phyloP scores from a whole-genome alignment of 2,329 filamentous ascomycete species.

The Microdochium trichocladiopsis region DNA sequence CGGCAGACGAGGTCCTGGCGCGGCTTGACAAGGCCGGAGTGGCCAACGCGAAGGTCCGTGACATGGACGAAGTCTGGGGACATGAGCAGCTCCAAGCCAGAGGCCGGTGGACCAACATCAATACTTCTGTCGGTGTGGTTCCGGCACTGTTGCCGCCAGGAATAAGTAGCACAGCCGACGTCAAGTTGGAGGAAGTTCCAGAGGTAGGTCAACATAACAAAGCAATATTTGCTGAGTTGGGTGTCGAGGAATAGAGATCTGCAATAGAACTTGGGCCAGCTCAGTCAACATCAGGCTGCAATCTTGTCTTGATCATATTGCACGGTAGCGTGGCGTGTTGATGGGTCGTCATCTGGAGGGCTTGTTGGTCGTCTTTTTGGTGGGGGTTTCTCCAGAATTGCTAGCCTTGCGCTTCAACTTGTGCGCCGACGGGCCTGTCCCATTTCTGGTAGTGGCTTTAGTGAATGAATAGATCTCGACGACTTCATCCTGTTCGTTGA shows the following conservation, averaged over 20 bases:
- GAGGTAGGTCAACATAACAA: constrained; percentile 42
- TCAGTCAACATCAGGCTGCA: background rate
- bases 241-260: constrained; percentile 13
- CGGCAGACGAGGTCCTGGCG: constrained; percentile 29
- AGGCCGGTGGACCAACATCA: constrained; percentile 41
- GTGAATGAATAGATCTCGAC: constrained; percentile 46
- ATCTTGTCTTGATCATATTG: background rate
- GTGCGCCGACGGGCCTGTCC: background rate
- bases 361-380: background rate
- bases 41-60: constrained; percentile 47
- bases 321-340: background rate
- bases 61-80: constrained; percentile 46
- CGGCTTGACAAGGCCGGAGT: constrained; percentile 40
- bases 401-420: background rate
- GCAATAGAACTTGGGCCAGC: background rate
- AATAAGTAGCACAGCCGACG: constrained; percentile 13
- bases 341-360: background rate
- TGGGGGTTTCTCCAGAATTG: background rate
- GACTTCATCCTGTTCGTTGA: constrained; percentile 33
- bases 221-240: constrained; percentile 36
- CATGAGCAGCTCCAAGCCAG: constrained; percentile 44
- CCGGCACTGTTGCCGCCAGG: constrained; percentile 44
- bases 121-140: constrained; percentile 36
- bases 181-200: constrained; percentile 36
- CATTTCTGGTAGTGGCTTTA: background rate